Base-by-base conservation (phyloP, 306 rosid genomes). In the Acacia crassicarpa region DNA sequence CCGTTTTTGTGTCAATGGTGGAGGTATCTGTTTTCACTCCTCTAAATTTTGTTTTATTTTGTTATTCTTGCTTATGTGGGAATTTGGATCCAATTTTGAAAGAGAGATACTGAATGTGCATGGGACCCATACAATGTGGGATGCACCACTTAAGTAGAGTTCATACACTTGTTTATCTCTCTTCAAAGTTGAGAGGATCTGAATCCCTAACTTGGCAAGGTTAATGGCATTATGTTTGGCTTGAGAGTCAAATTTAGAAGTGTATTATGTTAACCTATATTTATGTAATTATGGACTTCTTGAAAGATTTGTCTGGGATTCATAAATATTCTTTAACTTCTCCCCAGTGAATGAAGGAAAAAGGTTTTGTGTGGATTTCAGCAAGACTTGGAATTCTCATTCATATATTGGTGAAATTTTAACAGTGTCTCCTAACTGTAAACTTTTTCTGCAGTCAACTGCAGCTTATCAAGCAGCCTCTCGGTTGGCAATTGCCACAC, bases 401-500 rank as follows among this genome's bases (percentile, higher is more conserved):
- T 41, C 17, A 58, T 53, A n/a, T 65, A 40, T 63, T 54, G 44
- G 33, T 46, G 53, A 68, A 61, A 61, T 84, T 78, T 78, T 63
- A 51, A 53, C 45, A 41, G 14, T 67, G 59, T 68, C 70, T 27
- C 83, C 62, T 56, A 75, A 81, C 69, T 70, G 9, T 61, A 66
- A 25, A 53, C 56, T 81, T 77, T 77, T 73, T 43, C 44, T 75
- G 63, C 96, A 95, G 99, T 95, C 99, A 56, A 95, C 99, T 33
- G 99, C 87, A 40, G 96, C 99, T 56, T 95, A 93, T 90, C 86
- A 87, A 86, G 98, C 97, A 5, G 98, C 99, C 2, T 87, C 99
- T 66, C 94, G 99, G 67, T 78, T 95, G 86, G 99, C 99, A 0
- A 95, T 93, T 51, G 99, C 99, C 40, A 95, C 99, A 44, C 99